Conservation (phyloP, 78 protist genomes). For the Dictyostelium brefeldianum region DNA sequence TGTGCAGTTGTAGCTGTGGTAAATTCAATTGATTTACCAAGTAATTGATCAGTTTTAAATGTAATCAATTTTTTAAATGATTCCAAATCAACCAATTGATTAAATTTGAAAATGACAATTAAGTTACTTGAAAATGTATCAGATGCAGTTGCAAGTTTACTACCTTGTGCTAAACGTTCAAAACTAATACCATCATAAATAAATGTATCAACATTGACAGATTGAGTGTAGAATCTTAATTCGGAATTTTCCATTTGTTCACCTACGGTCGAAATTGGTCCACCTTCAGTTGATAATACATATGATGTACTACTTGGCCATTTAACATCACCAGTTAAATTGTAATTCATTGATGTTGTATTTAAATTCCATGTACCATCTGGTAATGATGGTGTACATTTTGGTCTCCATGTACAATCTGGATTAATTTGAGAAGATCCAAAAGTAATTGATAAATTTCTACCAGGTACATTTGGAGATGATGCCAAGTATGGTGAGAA, state of each 20-base stretch:
- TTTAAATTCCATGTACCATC: constrained; percentile 35
- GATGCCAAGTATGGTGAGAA: not conserved
- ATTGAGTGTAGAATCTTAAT: not conserved
- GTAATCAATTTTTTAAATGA: constrained; percentile 12
- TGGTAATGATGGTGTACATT: constrained; percentile 32
- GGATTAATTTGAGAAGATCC: not conserved
- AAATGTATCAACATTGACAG: not conserved
- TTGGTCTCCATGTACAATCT: constrained; percentile 53
- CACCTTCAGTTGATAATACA: constrained; percentile 6
- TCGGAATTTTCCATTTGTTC: constrained; percentile 36
- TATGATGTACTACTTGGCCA: constrained; percentile 11
- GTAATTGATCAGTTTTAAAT: constrained; percentile 4
- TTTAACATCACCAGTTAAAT: not conserved
- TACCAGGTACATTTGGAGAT: not conserved
- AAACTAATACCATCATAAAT: constrained; percentile 3
- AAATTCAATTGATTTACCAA: constrained; percentile 19
- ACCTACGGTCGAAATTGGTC: constrained; percentile 8
- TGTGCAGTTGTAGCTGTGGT: not conserved
- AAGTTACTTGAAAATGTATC: not conserved
- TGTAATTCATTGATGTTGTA: not conserved
- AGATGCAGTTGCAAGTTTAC: not conserved
- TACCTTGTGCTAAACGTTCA: not conserved
- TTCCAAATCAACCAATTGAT: constrained; percentile 36
- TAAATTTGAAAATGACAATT: constrained; percentile 1
- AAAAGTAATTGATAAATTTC: not conserved